Evolutionary conservation across 2,329 filamentous ascomycete species (phyloP).

Genomic region (Fusarium buharicum): DNA sequence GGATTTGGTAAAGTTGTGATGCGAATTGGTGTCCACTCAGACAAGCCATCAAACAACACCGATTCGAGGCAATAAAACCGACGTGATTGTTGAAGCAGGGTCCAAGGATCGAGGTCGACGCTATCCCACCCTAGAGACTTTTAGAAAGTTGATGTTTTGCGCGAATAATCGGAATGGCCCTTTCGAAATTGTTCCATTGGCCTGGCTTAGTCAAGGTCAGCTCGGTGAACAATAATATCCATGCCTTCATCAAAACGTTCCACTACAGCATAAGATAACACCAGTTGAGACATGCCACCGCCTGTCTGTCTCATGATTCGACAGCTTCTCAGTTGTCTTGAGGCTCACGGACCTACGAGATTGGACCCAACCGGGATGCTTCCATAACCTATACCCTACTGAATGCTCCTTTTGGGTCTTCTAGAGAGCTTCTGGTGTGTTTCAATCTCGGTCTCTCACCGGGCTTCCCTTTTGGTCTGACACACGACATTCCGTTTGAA

Average conservation of each 20-base stretch:
- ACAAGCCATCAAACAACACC: no score
- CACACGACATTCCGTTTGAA: not conserved
- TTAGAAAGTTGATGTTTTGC: constrained; percentile 13
- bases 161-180: constrained; percentile 28
- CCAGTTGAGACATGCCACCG: constrained; percentile 23
- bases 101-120: no score
- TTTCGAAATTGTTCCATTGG: not conserved
- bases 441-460: constrained; percentile 29
- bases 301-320: constrained; percentile 39
- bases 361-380: constrained; percentile 41
- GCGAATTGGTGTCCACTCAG: not conserved
- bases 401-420: constrained; percentile 16
- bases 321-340: constrained; percentile 18
- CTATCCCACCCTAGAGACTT: no score
- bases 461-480: constrained; percentile 16
- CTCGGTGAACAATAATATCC: constrained; percentile 26
- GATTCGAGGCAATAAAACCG: no score
- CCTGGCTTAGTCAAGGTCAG: constrained; percentile 34
- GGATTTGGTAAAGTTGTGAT: not conserved
- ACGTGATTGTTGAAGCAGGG: no score
- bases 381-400: constrained; percentile 13
- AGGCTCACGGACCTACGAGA: constrained; percentile 24
- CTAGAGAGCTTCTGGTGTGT: constrained; percentile 32
- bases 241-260: constrained; percentile 32
- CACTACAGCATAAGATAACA: constrained; percentile 36